Conservation (phyloP, 257 asterid species). For the Solanum tarijense region DNA sequence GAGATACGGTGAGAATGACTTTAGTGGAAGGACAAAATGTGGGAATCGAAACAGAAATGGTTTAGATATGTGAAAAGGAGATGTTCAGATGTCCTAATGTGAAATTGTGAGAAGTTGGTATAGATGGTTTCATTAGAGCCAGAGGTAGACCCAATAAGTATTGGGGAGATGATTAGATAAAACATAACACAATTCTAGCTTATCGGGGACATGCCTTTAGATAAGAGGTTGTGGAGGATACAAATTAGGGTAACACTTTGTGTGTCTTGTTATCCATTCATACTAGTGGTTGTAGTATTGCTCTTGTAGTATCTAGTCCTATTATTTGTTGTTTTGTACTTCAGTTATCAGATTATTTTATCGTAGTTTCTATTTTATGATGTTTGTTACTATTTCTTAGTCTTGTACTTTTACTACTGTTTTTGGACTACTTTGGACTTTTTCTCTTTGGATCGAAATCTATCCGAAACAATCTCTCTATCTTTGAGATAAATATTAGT, state of each 20-base stretch:
- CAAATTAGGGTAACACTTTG: background rate
- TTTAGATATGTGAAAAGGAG: too few relatives aligned
- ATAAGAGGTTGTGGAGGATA: background rate
- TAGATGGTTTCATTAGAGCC: background rate
- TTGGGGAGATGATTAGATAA: too few relatives aligned
- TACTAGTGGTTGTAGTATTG: background rate
- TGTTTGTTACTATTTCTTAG: background rate
- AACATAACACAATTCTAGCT: background rate
- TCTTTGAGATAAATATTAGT: too few relatives aligned
- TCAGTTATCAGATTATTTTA: background rate
- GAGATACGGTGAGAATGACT: background rate
- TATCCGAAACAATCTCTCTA: too few relatives aligned
- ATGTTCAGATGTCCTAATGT: too few relatives aligned
- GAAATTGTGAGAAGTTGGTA: background rate
- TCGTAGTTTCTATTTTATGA: background rate
- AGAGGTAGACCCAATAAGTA: too few relatives aligned
- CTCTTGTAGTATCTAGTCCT: background rate
- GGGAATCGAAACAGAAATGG: too few relatives aligned
- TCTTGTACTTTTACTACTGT: background rate
- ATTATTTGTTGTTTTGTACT: background rate
- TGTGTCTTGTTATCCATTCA: background rate
- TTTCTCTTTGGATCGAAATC: rapidly evolving
- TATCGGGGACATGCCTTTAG: too few relatives aligned
- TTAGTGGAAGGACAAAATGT: background rate
- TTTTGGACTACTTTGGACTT: too few relatives aligned